These are phyloP conservation scores for Mesotaenium endlicherianum DNA, from an alignment of 139 green algal species.

Conservation along the genomic window DNA sequence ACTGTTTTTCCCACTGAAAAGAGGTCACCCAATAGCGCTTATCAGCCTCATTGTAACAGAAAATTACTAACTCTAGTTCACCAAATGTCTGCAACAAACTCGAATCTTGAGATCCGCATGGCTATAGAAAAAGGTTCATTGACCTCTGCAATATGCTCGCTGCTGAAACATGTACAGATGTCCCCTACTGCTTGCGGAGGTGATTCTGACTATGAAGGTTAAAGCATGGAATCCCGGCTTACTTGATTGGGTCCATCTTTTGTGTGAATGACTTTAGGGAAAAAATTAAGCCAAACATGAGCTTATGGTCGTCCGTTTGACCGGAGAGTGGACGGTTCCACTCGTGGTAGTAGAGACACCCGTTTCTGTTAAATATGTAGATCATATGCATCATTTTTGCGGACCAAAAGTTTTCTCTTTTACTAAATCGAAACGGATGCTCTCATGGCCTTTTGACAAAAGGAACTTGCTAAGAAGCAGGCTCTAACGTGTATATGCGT, in stretches of 20 bases:
- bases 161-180: no score
- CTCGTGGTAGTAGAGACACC: conserved; percentile 88
- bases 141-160: no score
- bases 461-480: no score
- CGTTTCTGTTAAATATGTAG: conserved; percentile 81
- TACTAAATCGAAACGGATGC: no score
- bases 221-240: conserved; percentile 10
- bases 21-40: conserved; percentile 3
- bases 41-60: conserved; percentile 58
- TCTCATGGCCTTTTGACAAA: no score
- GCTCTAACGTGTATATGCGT: no score
- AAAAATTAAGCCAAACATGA: conserved; percentile 94
- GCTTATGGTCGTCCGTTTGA: conserved; percentile 82
- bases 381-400: conserved; percentile 57
- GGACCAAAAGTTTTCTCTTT: no score
- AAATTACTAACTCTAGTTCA: no score
- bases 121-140: no score
- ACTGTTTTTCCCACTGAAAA: conserved; percentile 41
- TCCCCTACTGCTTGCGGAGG: no score
- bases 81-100: no score
- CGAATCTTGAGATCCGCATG: no score
- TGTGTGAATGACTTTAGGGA: conserved; percentile 80
- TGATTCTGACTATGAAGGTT: neutral
- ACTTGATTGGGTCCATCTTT: conserved; percentile 73
- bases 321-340: conserved; percentile 77